phyloP scores from a whole-genome alignment of 345 rosid genomes.

The Brassica cretica region DNA sequence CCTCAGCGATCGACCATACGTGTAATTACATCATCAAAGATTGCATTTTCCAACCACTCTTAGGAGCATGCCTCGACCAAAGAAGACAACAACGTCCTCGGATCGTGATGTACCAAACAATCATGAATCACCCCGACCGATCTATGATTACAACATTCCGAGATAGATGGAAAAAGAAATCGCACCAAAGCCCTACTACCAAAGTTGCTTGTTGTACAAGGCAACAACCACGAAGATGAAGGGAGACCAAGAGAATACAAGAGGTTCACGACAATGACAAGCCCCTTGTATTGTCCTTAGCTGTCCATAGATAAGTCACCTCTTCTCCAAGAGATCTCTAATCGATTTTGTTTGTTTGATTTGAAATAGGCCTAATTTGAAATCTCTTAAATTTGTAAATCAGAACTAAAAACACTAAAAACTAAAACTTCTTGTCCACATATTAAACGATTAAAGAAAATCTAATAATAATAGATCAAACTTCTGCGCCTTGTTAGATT shows the following conservation, averaged over 20 bases:
- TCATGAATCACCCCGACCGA: not conserved
- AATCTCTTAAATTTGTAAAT: not conserved
- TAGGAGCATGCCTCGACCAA: conserved; percentile 17
- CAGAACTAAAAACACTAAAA: not conserved
- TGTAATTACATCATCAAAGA: conserved; percentile 30
- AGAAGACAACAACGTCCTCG: conserved; percentile 14
- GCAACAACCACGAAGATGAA: not conserved
- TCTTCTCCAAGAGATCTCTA: conserved; percentile 17
- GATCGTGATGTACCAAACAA: conserved; percentile 26
- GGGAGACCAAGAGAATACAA: conserved; percentile 22
- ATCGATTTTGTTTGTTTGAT: not conserved
- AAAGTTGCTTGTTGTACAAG: conserved; percentile 27
- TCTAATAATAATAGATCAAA: not conserved
- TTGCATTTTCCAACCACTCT: conserved; percentile 32
- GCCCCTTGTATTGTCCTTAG: too few species aligned
- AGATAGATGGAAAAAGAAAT: not conserved
- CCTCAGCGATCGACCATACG: conserved; percentile 19
- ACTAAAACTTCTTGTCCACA: not conserved
- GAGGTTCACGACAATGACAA: conserved; percentile 18
- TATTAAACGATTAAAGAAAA: not conserved
- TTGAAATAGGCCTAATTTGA: not conserved
- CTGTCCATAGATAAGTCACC: conserved; percentile 9
- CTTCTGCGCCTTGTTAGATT: not conserved
- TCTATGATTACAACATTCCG: not conserved
- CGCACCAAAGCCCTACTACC: conserved; percentile 25